Conservation (phyloP, 306 rosid species). For the Citrullus mucosospermus region DNA sequence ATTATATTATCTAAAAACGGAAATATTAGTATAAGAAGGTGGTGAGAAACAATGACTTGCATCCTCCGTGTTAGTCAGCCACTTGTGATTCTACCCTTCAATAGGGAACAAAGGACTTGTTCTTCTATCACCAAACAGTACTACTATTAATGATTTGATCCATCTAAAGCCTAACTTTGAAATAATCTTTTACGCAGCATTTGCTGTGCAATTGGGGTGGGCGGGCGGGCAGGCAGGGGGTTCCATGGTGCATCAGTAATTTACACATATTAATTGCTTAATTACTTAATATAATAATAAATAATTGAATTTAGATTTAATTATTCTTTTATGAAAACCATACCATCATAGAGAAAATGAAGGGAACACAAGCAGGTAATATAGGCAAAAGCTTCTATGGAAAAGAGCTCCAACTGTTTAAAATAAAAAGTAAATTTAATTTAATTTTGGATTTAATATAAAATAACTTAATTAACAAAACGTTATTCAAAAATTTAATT, state of each 20-base stretch:
- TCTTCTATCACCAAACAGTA: not conserved
- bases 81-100: not conserved
- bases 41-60: not conserved
- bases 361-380: not conserved
- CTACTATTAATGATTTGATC: not conserved
- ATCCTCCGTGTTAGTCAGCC: not conserved
- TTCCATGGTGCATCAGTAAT: not conserved
- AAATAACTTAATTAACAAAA: not conserved
- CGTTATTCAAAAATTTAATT: not conserved
- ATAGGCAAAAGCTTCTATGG: not conserved
- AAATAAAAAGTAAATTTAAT: no score
- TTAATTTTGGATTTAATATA: not conserved
- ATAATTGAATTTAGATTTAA: not conserved
- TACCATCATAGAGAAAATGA: not conserved
- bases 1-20: not conserved
- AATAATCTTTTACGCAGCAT: not conserved
- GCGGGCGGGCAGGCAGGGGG: not conserved
- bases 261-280: not conserved
- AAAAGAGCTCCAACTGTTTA: no score
- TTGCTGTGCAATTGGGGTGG: not conserved
- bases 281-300: not conserved
- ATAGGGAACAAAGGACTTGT: not conserved
- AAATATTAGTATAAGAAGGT: not conserved
- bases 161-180: not conserved
- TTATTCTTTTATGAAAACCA: not conserved